phyloP scores from a whole-genome alignment of 108 stramenopile species.

The Nannochloropsis gaditana region DNA sequence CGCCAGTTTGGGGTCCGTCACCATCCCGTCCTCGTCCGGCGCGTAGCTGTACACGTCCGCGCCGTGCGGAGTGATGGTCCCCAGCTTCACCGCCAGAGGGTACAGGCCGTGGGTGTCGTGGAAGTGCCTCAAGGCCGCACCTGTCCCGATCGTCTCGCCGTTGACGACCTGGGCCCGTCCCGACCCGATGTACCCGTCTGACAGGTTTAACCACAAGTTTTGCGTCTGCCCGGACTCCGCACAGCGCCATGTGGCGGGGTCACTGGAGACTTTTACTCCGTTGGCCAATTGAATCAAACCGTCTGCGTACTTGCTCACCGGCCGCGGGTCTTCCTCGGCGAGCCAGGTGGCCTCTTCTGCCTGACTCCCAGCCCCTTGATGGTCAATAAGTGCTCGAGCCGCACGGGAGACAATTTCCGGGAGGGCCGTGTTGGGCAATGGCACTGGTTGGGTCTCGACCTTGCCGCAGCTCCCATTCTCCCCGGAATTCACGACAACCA shows the following conservation, averaged over 20 bases:
- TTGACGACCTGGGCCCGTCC: slow-evolving; percentile 72
- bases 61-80: slow-evolving; percentile 86
- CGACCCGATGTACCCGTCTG: slow-evolving; percentile 90
- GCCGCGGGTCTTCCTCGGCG: slow-evolving; percentile 62
- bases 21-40: slow-evolving; percentile 93
- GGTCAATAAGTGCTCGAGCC: slow-evolving; percentile 74
- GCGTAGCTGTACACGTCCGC: slow-evolving; percentile 98
- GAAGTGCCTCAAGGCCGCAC: slow-evolving; percentile 91
- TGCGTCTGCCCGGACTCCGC: slow-evolving; percentile 54
- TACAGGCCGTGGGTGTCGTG: slow-evolving; percentile 63
- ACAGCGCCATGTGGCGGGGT: slow-evolving; percentile 59
- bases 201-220: slow-evolving; percentile 97
- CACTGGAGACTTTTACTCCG: slow-evolving; percentile 51
- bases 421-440: slow-evolving; percentile 52
- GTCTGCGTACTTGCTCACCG: slow-evolving; percentile 55
- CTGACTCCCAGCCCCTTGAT: slow-evolving; percentile 67
- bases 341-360: slow-evolving; percentile 59
- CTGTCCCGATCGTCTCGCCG: slow-evolving; percentile 94
- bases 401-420: slow-evolving; percentile 63
- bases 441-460: not conserved
- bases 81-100: slow-evolving; percentile 94
- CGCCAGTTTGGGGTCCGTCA: slow-evolving; percentile 82
- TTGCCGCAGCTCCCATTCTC: slow-evolving; percentile 54
- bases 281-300: slow-evolving; percentile 52
- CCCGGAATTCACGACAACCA: slow-evolving; percentile 56